phyloP scores from a whole-genome alignment of 108 stramenopile species.

The Seminavis robusta region DNA sequence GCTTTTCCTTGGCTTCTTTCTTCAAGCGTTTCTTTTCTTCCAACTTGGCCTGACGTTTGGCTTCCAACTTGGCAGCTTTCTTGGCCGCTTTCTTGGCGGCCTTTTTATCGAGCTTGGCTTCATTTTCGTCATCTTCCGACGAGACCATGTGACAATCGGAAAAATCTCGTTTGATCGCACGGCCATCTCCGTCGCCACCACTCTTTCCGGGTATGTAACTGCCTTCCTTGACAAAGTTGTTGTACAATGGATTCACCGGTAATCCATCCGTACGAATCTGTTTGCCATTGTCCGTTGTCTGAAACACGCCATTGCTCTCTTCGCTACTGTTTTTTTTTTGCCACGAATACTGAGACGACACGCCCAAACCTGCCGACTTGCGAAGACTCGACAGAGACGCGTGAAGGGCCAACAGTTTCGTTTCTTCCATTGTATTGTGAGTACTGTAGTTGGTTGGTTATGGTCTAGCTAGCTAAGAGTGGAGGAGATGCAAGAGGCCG shows the following conservation, averaged over 20 bases:
- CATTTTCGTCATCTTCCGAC: neutral
- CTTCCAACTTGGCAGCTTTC: slow-evolving; percentile 57
- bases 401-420: slow-evolving; percentile 73
- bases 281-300: no score
- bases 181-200: slow-evolving; percentile 61
- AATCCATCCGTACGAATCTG: slow-evolving; percentile 55
- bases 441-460: no score
- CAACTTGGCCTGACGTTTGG: slow-evolving; percentile 57
- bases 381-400: slow-evolving; percentile 73
- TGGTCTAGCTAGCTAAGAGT: no score
- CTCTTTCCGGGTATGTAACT: slow-evolving; percentile 49
- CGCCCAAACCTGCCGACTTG: slow-evolving; percentile 54
- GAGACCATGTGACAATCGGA: slow-evolving; percentile 57
- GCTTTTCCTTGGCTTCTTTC: slow-evolving; percentile 13
- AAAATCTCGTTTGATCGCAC: slow-evolving; percentile 77
- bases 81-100: slow-evolving; percentile 49
- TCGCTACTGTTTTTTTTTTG: slow-evolving; percentile 24
- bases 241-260: slow-evolving; percentile 76
- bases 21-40: slow-evolving; percentile 50
- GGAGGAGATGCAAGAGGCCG: no score
- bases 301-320: slow-evolving; percentile 16
- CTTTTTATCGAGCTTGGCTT: slow-evolving; percentile 19
- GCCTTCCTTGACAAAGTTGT: slow-evolving; percentile 71
- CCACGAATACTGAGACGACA: slow-evolving; percentile 15
- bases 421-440: slow-evolving; percentile 79